These are phyloP conservation scores for Prototheca cutis DNA, from an alignment of 163 green algal genomes.

Conservation along the genomic window DNA sequence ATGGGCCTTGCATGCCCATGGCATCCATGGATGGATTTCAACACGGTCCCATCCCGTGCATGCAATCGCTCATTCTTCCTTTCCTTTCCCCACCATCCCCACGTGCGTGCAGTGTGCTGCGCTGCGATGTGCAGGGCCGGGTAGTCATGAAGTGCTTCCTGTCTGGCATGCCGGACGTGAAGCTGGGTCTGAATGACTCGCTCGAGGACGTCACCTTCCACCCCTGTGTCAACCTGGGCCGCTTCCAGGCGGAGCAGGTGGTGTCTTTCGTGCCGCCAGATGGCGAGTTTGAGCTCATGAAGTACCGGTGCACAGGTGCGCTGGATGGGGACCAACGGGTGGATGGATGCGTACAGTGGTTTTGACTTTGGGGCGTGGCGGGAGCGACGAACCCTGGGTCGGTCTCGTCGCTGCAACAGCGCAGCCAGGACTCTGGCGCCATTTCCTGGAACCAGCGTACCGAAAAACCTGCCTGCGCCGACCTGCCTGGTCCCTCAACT, in stretches of 20 bases:
- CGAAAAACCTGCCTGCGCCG: no score
- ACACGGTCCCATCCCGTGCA: no score
- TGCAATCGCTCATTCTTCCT: no score
- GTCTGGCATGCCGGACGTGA: conserved; percentile 93
- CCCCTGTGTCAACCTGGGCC: conserved; percentile 79
- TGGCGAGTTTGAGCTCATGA: conserved; percentile 97
- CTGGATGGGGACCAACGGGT: neutral
- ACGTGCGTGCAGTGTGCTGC: conserved; percentile 63
- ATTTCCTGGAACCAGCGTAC: no score
- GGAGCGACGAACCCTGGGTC: no score
- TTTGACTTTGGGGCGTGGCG: no score
- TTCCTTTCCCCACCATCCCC: no score
- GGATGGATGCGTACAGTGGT: conserved; percentile 37
- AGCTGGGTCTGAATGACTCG: conserved; percentile 89
- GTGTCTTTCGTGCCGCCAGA: conserved; percentile 93
- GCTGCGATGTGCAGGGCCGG: conserved; percentile 74
- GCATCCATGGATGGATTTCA: no score
- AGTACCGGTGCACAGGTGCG: conserved; percentile 53
- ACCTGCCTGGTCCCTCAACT: no score
- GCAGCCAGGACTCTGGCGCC: no score
- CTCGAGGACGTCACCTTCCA: conserved; percentile 80
- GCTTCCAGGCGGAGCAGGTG: conserved; percentile 77
- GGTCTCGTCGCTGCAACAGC: no score
- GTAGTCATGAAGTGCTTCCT: conserved; percentile 93
- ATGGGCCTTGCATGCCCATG: no score